phyloP scores from a whole-genome alignment of 2,329 filamentous ascomycete genomes.

The Paecilomyces fulvus region DNA sequence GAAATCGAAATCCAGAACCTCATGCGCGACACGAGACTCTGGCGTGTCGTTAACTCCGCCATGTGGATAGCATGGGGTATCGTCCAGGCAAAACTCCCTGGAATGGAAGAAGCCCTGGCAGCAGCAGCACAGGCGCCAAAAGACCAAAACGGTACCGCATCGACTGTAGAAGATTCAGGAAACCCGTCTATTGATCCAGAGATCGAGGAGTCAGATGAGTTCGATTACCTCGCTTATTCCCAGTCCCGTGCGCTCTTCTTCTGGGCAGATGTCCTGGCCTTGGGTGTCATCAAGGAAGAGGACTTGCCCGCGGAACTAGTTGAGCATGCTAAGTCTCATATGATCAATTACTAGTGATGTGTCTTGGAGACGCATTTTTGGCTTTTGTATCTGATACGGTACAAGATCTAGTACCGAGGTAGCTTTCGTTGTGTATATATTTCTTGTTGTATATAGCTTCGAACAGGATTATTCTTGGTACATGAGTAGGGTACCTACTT shows the following conservation, averaged over 20 bases:
- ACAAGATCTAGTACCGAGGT: neutral
- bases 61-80: slow-evolving; percentile 96
- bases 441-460: neutral
- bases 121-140: slow-evolving; percentile 3
- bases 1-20: slow-evolving; percentile 64
- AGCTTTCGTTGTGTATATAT: neutral
- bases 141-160: slow-evolving; percentile 9
- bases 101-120: slow-evolving; percentile 46
- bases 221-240: slow-evolving; percentile 87
- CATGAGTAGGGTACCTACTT: neutral
- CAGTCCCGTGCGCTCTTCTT: slow-evolving; percentile 89
- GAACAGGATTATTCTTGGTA: too few species aligned
- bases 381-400: neutral
- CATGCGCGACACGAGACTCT: slow-evolving; percentile 69
- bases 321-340: slow-evolving; percentile 51
- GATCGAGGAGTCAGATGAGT: slow-evolving; percentile 60
- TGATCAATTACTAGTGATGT: slow-evolving; percentile 51
- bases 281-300: slow-evolving; percentile 66
- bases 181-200: slow-evolving; percentile 34
- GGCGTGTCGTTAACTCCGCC: slow-evolving; percentile 80
- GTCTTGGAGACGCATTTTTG: neutral
- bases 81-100: slow-evolving; percentile 82
- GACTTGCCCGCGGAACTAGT: slow-evolving; percentile 66
- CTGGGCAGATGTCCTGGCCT: slow-evolving; percentile 76
- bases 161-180: slow-evolving; percentile 11